phyloP scores from a whole-genome alignment of 768 basidiomycete genomes.

The Clitopilus hobsonii region DNA sequence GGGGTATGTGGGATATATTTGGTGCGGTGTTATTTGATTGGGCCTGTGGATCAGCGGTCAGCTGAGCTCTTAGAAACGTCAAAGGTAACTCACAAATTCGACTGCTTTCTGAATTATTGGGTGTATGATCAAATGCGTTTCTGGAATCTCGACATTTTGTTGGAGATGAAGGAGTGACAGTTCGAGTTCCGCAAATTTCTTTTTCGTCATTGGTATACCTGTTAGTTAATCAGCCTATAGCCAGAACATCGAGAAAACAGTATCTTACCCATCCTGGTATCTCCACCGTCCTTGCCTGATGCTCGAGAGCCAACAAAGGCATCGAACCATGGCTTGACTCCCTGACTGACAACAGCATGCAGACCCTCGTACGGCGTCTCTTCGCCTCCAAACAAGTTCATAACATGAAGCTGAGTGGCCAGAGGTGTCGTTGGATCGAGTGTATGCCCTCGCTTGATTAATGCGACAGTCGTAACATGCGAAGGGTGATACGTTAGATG shows the following conservation, averaged over 20 bases:
- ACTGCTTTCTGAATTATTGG: conserved; percentile 86
- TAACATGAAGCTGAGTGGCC: conserved; percentile 81
- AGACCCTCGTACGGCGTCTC: conserved; percentile 93
- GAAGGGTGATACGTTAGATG: conserved; percentile 77
- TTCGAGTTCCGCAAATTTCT: conserved; percentile 98
- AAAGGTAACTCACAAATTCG: conserved; percentile 45
- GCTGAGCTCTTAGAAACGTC: not conserved
- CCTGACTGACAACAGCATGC: conserved; percentile 91
- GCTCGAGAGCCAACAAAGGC: conserved; percentile 89
- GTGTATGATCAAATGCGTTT: conserved; percentile 90
- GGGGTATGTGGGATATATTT: conserved; percentile 71
- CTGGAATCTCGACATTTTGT: conserved; percentile 98
- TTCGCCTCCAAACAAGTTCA: conserved; percentile 87
- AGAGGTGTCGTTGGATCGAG: conserved; percentile 81
- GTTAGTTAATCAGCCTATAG: conserved; percentile 4
- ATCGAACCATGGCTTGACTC: conserved; percentile 98
- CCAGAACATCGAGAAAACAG: not conserved
- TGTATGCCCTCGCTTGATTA: conserved; percentile 88
- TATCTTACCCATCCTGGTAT: conserved; percentile 68
- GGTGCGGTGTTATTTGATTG: conserved; percentile 55
- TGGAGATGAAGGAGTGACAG: conserved; percentile 91
- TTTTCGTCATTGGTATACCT: conserved; percentile 97
- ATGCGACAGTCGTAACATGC: conserved; percentile 81
- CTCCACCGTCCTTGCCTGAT: conserved; percentile 63
- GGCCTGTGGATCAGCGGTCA: conserved; percentile 23